Base-by-base conservation (phyloP, 768 basidiomycete genomes). In the Galerina marginata region DNA sequence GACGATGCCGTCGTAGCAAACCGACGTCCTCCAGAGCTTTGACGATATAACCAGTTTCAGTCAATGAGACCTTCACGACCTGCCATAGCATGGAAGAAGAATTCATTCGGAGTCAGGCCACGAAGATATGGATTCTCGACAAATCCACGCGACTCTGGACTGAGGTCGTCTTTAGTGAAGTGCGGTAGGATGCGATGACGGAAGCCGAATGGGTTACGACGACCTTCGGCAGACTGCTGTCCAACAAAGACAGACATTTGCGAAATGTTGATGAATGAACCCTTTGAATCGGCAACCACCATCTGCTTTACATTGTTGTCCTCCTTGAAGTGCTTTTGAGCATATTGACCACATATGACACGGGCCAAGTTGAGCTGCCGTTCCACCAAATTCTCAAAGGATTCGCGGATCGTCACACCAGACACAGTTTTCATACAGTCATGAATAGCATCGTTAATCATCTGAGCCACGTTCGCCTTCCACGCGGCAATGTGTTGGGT, bases 261-360 rank as follows among this genome's bases (percentile, higher is more conserved):
- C 10, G 97, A 99, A 69, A 99, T 98, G 76, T 99, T 99, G 84
- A 99, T 99, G 82, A 95, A 96, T 0, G 95, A 95, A 76, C 96
- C 95, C 77, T 99, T 99, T 11, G 97, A 97, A 25, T 97, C 97
- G 9, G 97, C 96, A 6, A 96, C 94, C 71, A 99, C 96, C 97
- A 99, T 99, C 85, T 99, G 97, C 83, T 99, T 99, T 80, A 99
- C 96, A 68, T 99, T 98, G 83, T 99, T 99, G 78, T 97, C 96
- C 74, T 94, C 93, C 83, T 99, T 99, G 84, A 99, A 81, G 71
- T 90, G 90, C 78, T 95, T 91, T 78, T 99, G 95, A n/a, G 96
- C 96, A 46, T 90, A 92, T 72, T 95, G 94, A 81, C 97, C 97
- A 29, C 94, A 95, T 47, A 86, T 85, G 71, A 99, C 97, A 83